Conservation (phyloP, 2,329 filamentous ascomycete species). For the Phyllosticta citribraziliensis region DNA sequence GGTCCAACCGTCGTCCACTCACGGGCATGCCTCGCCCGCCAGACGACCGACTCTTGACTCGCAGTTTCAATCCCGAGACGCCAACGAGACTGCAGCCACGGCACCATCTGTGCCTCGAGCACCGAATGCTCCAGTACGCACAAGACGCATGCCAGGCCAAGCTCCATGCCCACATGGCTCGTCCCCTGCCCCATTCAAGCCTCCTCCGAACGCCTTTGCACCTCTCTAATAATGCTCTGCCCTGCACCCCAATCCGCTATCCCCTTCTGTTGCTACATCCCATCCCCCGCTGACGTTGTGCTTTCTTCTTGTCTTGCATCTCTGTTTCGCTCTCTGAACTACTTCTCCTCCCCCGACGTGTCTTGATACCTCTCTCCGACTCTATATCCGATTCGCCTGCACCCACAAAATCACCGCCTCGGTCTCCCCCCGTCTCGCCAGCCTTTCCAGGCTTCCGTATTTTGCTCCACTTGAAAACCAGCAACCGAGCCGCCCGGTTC, state of each 20-base stretch:
- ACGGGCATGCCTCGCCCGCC: background rate
- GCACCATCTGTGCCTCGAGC: background rate
- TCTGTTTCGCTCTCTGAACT: background rate
- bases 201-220: background rate
- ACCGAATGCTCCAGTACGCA: background rate
- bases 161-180: background rate
- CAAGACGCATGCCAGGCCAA: background rate
- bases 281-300: background rate
- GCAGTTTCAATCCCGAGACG: background rate
- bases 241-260: background rate
- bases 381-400: background rate
- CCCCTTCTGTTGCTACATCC: background rate
- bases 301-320: background rate
- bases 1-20: background rate
- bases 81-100: background rate
- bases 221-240: background rate
- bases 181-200: background rate
- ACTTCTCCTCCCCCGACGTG: background rate
- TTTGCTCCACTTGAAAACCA: background rate
- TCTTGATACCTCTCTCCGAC: background rate
- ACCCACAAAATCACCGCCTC: background rate
- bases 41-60: background rate
- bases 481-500: background rate
- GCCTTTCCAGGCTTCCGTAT: background rate
- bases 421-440: background rate